Conservation (phyloP, 768 basidiomycete species). For the Coprinopsis marcescibilis region DNA sequence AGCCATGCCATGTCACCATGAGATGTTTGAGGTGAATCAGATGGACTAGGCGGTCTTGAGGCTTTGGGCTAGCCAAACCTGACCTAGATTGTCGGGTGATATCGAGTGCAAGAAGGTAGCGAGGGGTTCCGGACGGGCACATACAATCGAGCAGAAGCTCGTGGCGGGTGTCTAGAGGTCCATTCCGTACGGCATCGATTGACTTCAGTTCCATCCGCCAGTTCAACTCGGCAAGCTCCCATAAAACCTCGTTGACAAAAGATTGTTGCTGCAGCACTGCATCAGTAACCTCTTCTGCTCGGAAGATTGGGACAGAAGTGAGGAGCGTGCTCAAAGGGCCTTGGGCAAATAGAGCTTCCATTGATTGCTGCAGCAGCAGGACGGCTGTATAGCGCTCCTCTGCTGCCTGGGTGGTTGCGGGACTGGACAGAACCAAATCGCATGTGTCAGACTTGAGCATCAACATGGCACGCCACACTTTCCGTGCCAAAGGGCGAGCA, state of each 20-base stretch:
- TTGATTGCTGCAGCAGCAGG: too few species aligned
- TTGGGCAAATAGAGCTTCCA: too few species aligned
- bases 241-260: neutral
- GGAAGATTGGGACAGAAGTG: neutral
- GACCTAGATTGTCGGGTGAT: too few species aligned
- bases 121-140: neutral
- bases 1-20: too few species aligned
- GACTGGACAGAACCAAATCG: too few species aligned
- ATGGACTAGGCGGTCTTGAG: neutral
- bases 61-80: too few species aligned
- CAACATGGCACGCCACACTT: too few species aligned
- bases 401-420: too few species aligned
- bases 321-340: neutral
- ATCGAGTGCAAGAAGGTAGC: neutral
- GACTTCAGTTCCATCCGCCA: neutral
- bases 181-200: neutral
- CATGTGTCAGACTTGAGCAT: too few species aligned
- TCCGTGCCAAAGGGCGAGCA: too few species aligned
- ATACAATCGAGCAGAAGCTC: neutral
- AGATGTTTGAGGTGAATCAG: neutral
- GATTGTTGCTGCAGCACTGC: too few species aligned
- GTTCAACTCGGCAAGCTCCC: slow-evolving; percentile 3
- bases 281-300: neutral
- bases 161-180: neutral
- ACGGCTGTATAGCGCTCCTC: too few species aligned